phyloP scores from a whole-genome alignment of 805 yeast genomes.

The Schwanniomyces polymorphus region DNA sequence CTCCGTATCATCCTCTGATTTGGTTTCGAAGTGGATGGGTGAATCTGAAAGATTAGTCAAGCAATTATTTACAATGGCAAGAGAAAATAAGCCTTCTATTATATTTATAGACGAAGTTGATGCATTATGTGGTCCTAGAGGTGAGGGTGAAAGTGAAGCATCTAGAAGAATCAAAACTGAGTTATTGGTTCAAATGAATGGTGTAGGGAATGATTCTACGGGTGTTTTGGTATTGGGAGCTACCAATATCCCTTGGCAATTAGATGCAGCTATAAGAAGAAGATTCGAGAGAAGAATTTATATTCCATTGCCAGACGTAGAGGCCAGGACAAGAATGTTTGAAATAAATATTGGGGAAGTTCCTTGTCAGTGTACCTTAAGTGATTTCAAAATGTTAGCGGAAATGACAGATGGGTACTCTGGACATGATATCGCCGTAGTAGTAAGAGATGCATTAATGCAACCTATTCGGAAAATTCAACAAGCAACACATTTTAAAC shows the following conservation, averaged over 20 bases:
- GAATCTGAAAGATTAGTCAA: constrained; percentile 95
- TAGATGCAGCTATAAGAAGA: constrained; percentile 96
- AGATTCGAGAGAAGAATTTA: constrained; percentile 95
- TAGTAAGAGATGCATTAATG: constrained; percentile 96
- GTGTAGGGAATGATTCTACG: constrained; percentile 91
- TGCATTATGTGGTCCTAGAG: constrained; percentile 96
- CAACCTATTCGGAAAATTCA: constrained; percentile 96
- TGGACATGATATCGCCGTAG: constrained; percentile 96
- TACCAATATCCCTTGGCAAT: constrained; percentile 98
- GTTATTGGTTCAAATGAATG: constrained; percentile 95
- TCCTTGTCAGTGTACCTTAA: constrained; percentile 72
- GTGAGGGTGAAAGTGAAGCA: constrained; percentile 97
- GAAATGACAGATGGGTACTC: constrained; percentile 97
- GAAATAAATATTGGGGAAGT: constrained; percentile 89
- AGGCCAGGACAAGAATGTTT: constrained; percentile 91
- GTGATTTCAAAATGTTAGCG: constrained; percentile 76
- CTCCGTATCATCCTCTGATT: constrained; percentile 92
- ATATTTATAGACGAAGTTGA: constrained; percentile 98
- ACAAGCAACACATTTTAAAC: constrained; percentile 91
- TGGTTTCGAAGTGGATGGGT: constrained; percentile 99
- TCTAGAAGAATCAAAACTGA: constrained; percentile 95
- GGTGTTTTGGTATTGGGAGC: constrained; percentile 97
- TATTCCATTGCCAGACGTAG: constrained; percentile 91
- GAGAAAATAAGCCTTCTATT: constrained; percentile 93
- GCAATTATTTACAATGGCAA: constrained; percentile 91